phyloP scores from a whole-genome alignment of 148 eudicot genomes.

The Rhododendron williamsianum region DNA sequence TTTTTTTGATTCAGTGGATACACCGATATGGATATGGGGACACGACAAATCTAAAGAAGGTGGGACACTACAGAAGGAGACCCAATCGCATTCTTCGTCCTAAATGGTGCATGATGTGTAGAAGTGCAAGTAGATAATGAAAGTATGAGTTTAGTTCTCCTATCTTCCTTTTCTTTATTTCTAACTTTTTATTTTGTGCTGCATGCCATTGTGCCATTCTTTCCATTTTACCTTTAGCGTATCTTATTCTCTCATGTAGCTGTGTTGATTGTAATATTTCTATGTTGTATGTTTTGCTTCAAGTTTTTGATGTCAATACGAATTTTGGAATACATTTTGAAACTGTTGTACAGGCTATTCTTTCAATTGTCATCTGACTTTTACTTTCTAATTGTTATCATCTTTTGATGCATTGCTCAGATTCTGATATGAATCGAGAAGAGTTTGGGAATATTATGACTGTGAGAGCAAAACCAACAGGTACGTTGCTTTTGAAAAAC shows the following conservation, averaged over 20 bases:
- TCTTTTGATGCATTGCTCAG: slow-evolving; percentile 11
- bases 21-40: background rate
- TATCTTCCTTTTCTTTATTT: background rate
- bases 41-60: background rate
- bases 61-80: background rate
- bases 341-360: background rate
- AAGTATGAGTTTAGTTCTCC: background rate
- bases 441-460: slow-evolving; percentile 44
- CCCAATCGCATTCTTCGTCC: background rate
- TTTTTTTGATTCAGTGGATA: background rate
- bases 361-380: background rate
- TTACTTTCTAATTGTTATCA: background rate
- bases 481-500: slow-evolving; percentile 19
- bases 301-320: background rate
- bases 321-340: background rate
- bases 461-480: slow-evolving; percentile 35
- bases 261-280: too few relatives aligned
- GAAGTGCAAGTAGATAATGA: background rate
- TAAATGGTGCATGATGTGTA: background rate
- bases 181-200: background rate
- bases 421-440: slow-evolving; percentile 45
- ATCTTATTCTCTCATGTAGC: background rate
- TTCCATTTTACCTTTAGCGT: background rate
- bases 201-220: background rate
- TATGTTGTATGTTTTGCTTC: background rate